Evolutionary conservation across 352 stramenopile species (phyloP).

Genomic region (Phytopythium delawarense): DNA sequence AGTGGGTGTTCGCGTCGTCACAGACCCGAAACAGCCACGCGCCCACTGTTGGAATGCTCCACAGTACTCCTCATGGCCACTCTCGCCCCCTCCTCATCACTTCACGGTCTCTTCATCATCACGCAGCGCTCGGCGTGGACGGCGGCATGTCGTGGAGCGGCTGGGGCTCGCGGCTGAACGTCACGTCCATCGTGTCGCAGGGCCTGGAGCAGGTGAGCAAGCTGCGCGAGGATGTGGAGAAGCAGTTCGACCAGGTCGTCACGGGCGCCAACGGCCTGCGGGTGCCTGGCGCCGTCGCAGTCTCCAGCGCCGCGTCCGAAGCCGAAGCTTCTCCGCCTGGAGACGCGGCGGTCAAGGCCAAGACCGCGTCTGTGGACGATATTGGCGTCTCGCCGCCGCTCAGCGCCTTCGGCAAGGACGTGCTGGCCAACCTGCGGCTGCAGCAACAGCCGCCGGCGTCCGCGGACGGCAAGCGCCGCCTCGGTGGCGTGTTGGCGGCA

Average conservation of each 20-base stretch:
- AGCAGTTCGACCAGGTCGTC: conserved; percentile 84
- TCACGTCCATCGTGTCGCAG: conserved; percentile 81
- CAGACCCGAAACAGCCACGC: too few relatives aligned
- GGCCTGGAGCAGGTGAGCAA: conserved; percentile 79
- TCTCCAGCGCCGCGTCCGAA: not conserved
- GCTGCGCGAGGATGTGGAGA: conserved; percentile 84
- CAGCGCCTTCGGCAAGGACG: conserved; percentile 10
- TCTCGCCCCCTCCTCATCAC: not conserved
- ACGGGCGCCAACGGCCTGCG: conserved; percentile 19
- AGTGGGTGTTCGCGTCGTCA: too few relatives aligned
- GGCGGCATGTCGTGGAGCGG: conserved; percentile 34
- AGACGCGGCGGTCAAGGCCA: not conserved
- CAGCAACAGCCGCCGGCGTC: conserved; percentile 19
- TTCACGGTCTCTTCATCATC: too few relatives aligned
- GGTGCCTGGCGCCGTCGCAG: not conserved
- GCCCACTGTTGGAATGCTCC: not conserved
- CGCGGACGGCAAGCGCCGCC: conserved; percentile 13
- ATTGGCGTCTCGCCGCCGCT: conserved; percentile 20
- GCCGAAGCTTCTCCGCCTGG: not conserved
- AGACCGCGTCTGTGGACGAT: conserved; percentile 16
- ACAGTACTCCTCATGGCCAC: not conserved
- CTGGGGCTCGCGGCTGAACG: conserved; percentile 70
- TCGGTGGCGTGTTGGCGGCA: not conserved
- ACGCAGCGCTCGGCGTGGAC: not conserved
- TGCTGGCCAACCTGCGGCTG: conserved; percentile 5